Evolutionary conservation across 2,329 filamentous ascomycete species (phyloP).

Genomic region (Amphichorda felina): DNA sequence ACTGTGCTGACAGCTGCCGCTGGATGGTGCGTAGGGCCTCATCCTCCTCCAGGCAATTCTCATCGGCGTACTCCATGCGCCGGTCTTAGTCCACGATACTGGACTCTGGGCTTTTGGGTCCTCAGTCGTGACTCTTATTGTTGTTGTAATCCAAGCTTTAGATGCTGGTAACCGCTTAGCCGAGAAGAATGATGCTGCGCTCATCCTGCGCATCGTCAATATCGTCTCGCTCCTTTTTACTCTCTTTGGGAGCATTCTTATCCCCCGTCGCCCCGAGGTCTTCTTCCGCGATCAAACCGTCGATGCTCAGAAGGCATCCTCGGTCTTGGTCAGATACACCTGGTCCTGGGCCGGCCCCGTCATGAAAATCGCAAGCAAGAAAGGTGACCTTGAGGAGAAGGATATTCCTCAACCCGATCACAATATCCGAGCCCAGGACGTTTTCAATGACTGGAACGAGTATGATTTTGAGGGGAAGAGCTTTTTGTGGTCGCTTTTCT

Average conservation of each 20-base stretch:
- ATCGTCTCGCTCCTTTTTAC: conserved; percentile 31
- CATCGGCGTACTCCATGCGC: conserved; percentile 34
- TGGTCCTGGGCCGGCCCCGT: conserved; percentile 52
- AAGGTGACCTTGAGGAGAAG: conserved; percentile 46
- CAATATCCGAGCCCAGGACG: conserved; percentile 36
- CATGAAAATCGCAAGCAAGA: conserved; percentile 40
- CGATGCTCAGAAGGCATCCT: conserved; percentile 50
- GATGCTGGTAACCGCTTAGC: conserved; percentile 15
- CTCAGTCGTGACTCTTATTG: conserved; percentile 26
- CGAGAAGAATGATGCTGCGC: conserved; percentile 21
- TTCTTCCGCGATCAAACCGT: conserved; percentile 46
- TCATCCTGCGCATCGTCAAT: conserved; percentile 34
- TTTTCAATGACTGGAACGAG: conserved; percentile 35
- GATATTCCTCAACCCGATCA: conserved; percentile 53
- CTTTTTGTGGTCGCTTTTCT: conserved; percentile 50
- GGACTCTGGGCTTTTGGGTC: conserved; percentile 41
- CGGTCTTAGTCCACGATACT: conserved; percentile 39
- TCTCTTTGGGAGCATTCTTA: conserved; percentile 33
- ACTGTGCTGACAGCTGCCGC: background rate
- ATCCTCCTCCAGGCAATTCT: conserved; percentile 38
- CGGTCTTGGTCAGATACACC: conserved; percentile 48
- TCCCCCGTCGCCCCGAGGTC: conserved; percentile 59
- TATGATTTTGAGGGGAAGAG: conserved; percentile 30
- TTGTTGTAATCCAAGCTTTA: conserved; percentile 32
- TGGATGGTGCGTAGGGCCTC: conserved; percentile 37